phyloP scores from a whole-genome alignment of 345 rosid species.

The Conringia planisiliqua region DNA sequence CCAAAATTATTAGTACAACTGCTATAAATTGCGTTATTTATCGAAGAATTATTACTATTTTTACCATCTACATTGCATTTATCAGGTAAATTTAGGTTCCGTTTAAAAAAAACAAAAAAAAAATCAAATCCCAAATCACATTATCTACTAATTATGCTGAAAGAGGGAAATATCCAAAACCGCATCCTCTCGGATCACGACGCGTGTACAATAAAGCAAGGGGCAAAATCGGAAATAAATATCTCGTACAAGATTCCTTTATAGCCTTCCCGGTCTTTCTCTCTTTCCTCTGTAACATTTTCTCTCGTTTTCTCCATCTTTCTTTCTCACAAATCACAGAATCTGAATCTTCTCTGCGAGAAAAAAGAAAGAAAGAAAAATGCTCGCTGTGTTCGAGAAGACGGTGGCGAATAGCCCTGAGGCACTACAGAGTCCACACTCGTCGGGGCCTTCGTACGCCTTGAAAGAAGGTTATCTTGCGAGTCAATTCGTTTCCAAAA shows the following conservation, averaged over 20 bases:
- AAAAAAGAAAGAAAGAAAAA: conserved; percentile 30
- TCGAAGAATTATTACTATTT: neutral
- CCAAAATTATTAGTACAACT: too few relatives aligned
- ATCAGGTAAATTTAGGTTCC: neutral
- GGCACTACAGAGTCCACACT: conserved; percentile 63
- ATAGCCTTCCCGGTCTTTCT: conserved; percentile 29
- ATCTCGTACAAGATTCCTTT: neutral
- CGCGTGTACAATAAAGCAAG: neutral
- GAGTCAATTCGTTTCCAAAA: conserved; percentile 43
- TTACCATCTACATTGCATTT: neutral
- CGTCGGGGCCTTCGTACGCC: conserved; percentile 42
- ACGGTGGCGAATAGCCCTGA: conserved; percentile 90
- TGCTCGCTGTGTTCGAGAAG: conserved; percentile 87
- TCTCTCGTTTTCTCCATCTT: neutral
- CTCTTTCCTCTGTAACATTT: neutral
- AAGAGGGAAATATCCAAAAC: conserved; percentile 2
- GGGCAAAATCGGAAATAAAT: neutral
- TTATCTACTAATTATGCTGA: neutral
- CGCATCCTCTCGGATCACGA: neutral
- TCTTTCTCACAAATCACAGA: neutral
- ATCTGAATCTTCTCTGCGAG: neutral
- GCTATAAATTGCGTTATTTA: too few relatives aligned
- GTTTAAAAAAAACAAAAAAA: too few relatives aligned
- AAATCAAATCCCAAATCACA: too few relatives aligned
- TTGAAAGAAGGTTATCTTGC: conserved; percentile 67